Conservation (phyloP, 208 protist genomes). For the Crithidia fasciculata region DNA sequence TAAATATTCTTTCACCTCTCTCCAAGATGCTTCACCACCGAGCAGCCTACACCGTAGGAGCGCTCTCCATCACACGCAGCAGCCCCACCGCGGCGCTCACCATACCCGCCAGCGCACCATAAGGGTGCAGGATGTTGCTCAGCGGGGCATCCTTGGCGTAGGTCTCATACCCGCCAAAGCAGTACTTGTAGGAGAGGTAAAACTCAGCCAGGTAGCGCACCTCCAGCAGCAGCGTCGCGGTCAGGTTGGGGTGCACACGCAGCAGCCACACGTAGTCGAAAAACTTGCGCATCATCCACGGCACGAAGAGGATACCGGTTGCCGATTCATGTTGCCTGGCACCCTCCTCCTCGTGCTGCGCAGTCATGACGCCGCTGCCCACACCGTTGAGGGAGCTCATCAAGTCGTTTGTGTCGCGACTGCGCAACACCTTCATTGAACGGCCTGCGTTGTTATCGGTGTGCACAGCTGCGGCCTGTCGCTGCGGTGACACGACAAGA, state of each 20-base stretch:
- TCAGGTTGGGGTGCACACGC: constrained; percentile 75
- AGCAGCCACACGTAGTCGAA: constrained; percentile 87
- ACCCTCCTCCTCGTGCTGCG: not conserved
- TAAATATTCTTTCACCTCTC: not conserved
- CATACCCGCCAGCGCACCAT: constrained; percentile 67
- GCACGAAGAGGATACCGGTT: constrained; percentile 66
- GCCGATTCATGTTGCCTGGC: not conserved
- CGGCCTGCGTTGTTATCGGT: not conserved
- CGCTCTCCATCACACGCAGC: constrained; percentile 74
- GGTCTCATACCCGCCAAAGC: constrained; percentile 76
- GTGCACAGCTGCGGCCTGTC: not conserved
- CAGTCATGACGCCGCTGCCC: not conserved
- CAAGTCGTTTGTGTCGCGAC: not conserved
- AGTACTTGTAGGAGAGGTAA: constrained; percentile 84
- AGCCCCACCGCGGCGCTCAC: constrained; percentile 73
- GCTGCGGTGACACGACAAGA: not conserved
- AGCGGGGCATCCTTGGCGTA: constrained; percentile 62
- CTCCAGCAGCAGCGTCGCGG: constrained; percentile 73
- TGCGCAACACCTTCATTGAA: constrained; percentile 1
- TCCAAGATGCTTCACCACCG: too few relatives aligned
- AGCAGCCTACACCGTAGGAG: constrained; percentile 43
- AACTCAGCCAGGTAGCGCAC: constrained; percentile 81
- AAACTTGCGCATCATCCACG: constrained; percentile 73
- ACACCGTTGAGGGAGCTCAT: not conserved
- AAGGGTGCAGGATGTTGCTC: constrained; percentile 53